Base-by-base conservation (phyloP, 768 basidiomycete species). In the Thelephora aurantiotincta region DNA sequence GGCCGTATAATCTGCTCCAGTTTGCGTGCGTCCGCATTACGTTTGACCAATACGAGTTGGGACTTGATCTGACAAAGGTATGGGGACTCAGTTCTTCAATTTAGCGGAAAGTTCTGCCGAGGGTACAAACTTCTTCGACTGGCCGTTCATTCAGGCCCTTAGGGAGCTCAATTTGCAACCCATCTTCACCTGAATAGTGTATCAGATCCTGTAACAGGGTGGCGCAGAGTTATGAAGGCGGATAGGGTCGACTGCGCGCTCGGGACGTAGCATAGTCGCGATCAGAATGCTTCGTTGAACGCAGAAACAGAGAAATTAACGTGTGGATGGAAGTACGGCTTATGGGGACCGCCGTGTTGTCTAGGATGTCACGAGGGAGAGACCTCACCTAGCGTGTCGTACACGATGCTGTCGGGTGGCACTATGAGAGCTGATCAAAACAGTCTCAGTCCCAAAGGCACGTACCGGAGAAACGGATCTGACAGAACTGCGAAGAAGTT, bases 391-490 rank as follows among this genome's bases (percentile, higher is more conserved):
- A 54, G 50, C 13, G 47, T 50, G 36, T 56, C 55, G 30, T 56
- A 56, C 13, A 56, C 55, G 22, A 47, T 43, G 35, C 55, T 56
- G 38, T 41, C 9, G 18, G 38, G 22, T 41, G 38, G 4, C 12
- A 22, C 11, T 41, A 14, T 41, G 22, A 41, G 22, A 18, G 7
- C 14, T 41, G 7, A 20, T 41, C 18, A 5, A 41, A 16, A 16
- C 11, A 41, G 20, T 18, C 16, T 41, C 16, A n/a, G 30, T 47
- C 14, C 38, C 51, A 44, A 19, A 22, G 43, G 33, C 43, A 56
- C 70, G 54, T 62, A 82, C 80, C 80, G 73, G 52, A 76, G 66
- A 58, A 82, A 77, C 11, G 78, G 72, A 56, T 92, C 85, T 35
- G 78, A 82, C 23, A 90, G 62, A 19, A 89, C 80, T 52, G 48